Base-by-base conservation (phyloP, 2,329 filamentous ascomycete genomes). In the Phyllosticta citrichinensis region DNA sequence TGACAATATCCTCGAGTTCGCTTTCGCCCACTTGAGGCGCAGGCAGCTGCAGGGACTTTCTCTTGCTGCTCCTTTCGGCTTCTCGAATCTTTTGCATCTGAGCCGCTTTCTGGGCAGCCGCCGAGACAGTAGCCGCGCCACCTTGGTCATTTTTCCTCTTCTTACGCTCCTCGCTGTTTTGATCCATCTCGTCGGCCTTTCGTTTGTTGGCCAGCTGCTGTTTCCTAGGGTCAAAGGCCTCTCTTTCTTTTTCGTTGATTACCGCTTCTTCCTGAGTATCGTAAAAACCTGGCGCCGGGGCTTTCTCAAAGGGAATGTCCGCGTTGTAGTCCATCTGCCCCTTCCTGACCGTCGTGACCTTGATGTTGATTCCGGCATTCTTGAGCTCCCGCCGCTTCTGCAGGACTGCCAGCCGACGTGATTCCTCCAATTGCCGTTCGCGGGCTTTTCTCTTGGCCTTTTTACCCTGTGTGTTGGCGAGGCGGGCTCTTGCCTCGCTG, bases 271-370 rank as follows among this genome's bases (percentile, higher is more conserved):
- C 91, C 3, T 80, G 80, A 0, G 94, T 99, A 72, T 99, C 93
- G 76, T 93, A 96, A 73, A 99, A 99, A 12, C 94, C 94, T 22
- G 86, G 79, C 0, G 88, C 87, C 0, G 94, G 87, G 65, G 89
- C 89, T 75, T 94, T 97, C 74, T 99, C 94, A 66, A 99, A 97
- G 0, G 94, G 94, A 65, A 99, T 96, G 68, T 99, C 94, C 68
- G 94, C 94, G 75, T 99, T 99, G 79, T 99, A 99, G 75, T 99
- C 94, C 91, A 99, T 99, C 78, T 97, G 88, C 0, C 94, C 94
- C 79, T 91, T 87, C 79, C 97, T 97, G 63, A 88, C 85, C 14
- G 88, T 94, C 2, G 86, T 86, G 62, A 97, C 87, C 76, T 97
- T 99, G 78, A 97, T 91, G 74, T 99, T 99, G 76, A 99, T 97